These are phyloP conservation scores for Casuarina glauca DNA, from an alignment of 306 rosid species.

Conservation along the genomic window DNA sequence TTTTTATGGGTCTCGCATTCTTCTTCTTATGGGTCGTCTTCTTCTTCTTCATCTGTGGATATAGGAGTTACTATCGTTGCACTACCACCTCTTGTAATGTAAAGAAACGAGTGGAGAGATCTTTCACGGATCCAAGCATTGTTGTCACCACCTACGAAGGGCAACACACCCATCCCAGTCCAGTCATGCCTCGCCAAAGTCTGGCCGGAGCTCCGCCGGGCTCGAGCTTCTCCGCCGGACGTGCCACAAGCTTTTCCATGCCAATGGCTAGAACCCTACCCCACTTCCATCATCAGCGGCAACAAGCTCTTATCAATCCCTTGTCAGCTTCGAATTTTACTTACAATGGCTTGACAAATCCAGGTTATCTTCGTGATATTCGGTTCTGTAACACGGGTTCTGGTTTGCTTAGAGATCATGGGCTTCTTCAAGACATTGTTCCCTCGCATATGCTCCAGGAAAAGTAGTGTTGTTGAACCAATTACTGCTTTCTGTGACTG, in stretches of 20 bases:
- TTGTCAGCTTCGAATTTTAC: slow-evolving; percentile 36
- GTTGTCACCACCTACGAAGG: slow-evolving; percentile 97
- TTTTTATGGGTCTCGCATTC: not conserved
- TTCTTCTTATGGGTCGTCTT: not conserved
- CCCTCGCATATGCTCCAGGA: slow-evolving; percentile 64
- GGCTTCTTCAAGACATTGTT: slow-evolving; percentile 77
- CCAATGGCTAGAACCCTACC: slow-evolving; percentile 32
- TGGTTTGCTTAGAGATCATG: slow-evolving; percentile 45
- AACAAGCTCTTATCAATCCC: slow-evolving; percentile 30
- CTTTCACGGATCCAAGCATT: slow-evolving; percentile 62
- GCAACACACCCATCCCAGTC: slow-evolving; percentile 78
- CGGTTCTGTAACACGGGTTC: slow-evolving; percentile 45
- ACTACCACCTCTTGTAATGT: slow-evolving; percentile 80
- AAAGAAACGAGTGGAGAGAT: slow-evolving; percentile 91
- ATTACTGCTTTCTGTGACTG: slow-evolving; percentile 26
- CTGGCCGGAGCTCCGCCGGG: slow-evolving; percentile 32
- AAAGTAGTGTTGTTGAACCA: slow-evolving; percentile 22
- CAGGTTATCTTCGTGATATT: slow-evolving; percentile 40
- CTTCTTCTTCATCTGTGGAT: not conserved
- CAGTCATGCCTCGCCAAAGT: slow-evolving; percentile 57
- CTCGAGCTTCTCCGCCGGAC: slow-evolving; percentile 6
- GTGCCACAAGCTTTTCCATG: slow-evolving; percentile 28
- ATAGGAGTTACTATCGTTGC: slow-evolving; percentile 97
- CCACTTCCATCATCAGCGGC: slow-evolving; percentile 32
- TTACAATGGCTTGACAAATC: slow-evolving; percentile 20